These are phyloP conservation scores for Heterococcus sp. DNA, from an alignment of 108 stramenopile species.

Conservation along the genomic window DNA sequence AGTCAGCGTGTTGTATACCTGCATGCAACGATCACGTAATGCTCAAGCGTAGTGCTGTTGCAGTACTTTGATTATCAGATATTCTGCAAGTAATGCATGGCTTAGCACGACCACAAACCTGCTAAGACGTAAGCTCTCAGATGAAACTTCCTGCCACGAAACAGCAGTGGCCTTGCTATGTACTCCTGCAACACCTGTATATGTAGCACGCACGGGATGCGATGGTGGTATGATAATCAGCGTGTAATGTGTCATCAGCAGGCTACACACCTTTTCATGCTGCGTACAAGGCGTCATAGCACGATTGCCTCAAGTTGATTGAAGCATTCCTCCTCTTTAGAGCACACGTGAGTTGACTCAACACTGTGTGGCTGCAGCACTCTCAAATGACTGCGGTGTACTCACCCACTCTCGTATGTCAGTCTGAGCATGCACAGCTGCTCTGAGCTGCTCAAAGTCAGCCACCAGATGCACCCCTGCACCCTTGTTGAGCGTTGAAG, in stretches of 20 bases:
- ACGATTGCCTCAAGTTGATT: too few relatives aligned
- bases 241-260: neutral
- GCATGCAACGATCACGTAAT: neutral
- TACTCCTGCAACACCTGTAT: conserved; percentile 24
- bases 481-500: conserved; percentile 38
- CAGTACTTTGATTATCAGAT: neutral
- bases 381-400: too few relatives aligned
- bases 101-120: neutral
- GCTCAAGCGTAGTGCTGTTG: neutral
- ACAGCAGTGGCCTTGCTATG: conserved; percentile 55
- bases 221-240: neutral
- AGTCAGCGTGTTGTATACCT: too few relatives aligned
- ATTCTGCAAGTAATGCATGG: neutral
- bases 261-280: neutral
- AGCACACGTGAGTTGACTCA: too few relatives aligned
- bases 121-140: conserved; percentile 65
- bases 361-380: too few relatives aligned
- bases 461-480: conserved; percentile 4
- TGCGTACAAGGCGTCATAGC: too few relatives aligned
- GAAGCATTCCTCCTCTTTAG: too few relatives aligned
- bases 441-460: conserved; percentile 5
- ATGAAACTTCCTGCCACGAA: conserved; percentile 62
- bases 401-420: conserved; percentile 35
- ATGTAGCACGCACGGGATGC: neutral
- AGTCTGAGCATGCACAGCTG: conserved; percentile 1